phyloP scores from a whole-genome alignment of 2,329 filamentous ascomycete genomes.

The Davidsoniella neocaledoniae region DNA sequence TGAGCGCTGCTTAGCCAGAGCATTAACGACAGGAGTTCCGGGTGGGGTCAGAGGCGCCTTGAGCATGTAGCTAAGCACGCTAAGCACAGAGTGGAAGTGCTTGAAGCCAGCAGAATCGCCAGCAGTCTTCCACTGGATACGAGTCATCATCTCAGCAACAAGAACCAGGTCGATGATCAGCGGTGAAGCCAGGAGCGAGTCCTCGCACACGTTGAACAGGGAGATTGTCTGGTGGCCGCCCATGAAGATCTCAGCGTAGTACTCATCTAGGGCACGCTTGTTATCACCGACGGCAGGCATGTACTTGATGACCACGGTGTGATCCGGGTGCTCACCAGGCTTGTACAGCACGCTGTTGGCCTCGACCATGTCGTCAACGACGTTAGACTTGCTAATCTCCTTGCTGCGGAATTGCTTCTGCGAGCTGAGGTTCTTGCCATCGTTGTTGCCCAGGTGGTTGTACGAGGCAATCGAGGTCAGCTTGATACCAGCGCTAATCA shows the following conservation, averaged over 20 bases:
- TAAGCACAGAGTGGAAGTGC: conserved; percentile 92
- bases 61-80: conserved; percentile 97
- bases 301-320: conserved; percentile 99
- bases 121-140: conserved; percentile 73
- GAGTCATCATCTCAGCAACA: conserved; percentile 94
- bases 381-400: conserved; percentile 98
- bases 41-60: conserved; percentile 87
- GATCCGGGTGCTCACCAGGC: conserved; percentile 85
- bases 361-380: conserved; percentile 98
- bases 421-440: conserved; percentile 95
- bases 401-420: conserved; percentile 98
- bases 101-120: conserved; percentile 52
- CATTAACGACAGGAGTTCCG: conserved; percentile 88
- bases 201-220: conserved; percentile 98
- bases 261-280: conserved; percentile 97
- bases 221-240: conserved; percentile 95
- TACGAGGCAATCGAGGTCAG: conserved; percentile 96
- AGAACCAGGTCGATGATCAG: conserved; percentile 94
- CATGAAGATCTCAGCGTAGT: conserved; percentile 98
- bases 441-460: conserved; percentile 99
- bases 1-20: conserved; percentile 86
- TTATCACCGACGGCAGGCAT: conserved; percentile 98
- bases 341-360: conserved; percentile 85
- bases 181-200: conserved; percentile 87
- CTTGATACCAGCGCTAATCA: conserved; percentile 98